phyloP scores from a whole-genome alignment of 2,329 filamentous ascomycete genomes.

The Talaromyces sp. region DNA sequence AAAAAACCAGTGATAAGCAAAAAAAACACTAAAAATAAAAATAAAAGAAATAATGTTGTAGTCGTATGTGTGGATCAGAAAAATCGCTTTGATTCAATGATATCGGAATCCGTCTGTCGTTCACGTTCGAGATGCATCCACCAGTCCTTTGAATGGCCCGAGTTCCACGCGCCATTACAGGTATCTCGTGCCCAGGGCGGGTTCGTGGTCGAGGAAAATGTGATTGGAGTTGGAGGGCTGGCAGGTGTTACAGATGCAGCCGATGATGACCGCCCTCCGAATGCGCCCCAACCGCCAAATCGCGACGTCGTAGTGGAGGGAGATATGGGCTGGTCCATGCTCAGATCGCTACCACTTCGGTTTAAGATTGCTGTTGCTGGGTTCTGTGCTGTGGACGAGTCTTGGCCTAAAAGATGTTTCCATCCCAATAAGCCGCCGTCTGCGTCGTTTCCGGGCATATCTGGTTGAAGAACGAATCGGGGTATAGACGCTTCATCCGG shows the following conservation, averaged over 20 bases:
- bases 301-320: slow-evolving; percentile 18
- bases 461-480: slow-evolving; percentile 37
- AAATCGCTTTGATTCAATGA: slow-evolving; percentile 29
- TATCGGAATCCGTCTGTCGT: slow-evolving; percentile 28
- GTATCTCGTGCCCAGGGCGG: slow-evolving; percentile 38
- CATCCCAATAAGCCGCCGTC: slow-evolving; percentile 43
- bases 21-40: not conserved
- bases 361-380: slow-evolving; percentile 1
- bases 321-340: slow-evolving; percentile 27
- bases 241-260: slow-evolving; percentile 27
- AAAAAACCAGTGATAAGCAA: not conserved
- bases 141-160: slow-evolving; percentile 39
- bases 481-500: slow-evolving; percentile 30
- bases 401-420: slow-evolving; percentile 36
- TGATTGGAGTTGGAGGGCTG: slow-evolving; percentile 29
- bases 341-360: slow-evolving; percentile 15
- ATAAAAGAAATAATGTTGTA: not conserved
- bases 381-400: slow-evolving; percentile 17
- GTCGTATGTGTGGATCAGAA: slow-evolving; percentile 21
- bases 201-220: slow-evolving; percentile 20
- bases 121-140: slow-evolving; percentile 44
- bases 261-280: slow-evolving; percentile 27
- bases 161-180: slow-evolving; percentile 43
- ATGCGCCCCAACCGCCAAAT: slow-evolving; percentile 30
- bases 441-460: slow-evolving; percentile 37